These are phyloP conservation scores for Carex parvula DNA, from an alignment of 176 grass and related monocot genomes.

Conservation along the genomic window DNA sequence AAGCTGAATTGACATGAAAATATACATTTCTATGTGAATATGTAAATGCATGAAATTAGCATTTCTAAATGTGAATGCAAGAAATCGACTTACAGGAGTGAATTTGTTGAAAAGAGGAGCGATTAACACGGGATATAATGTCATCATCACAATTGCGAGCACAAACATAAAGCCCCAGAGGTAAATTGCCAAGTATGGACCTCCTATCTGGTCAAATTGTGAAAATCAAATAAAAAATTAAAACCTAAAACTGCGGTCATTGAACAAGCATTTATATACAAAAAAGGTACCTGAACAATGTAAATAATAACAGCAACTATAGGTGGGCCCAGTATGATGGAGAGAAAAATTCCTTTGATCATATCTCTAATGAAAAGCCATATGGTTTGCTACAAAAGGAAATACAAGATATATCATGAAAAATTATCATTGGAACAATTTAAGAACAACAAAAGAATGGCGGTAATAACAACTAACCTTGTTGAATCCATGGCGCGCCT, in stretches of 20 bases:
- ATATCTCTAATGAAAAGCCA: slow-evolving; percentile 90
- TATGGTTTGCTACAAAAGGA: slow-evolving; percentile 76
- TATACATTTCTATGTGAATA: slow-evolving; percentile 4
- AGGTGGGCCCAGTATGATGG: slow-evolving; percentile 72
- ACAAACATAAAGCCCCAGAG: slow-evolving; percentile 98
- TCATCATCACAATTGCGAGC: slow-evolving; percentile 86
- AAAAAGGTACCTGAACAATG: slow-evolving; percentile 78
- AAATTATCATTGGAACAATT: neutral
- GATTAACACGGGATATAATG: slow-evolving; percentile 83
- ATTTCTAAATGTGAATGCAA: neutral
- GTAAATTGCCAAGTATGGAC: slow-evolving; percentile 96
- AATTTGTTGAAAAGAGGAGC: slow-evolving; percentile 99
- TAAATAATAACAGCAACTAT: slow-evolving; percentile 86
- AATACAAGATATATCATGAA: slow-evolving; percentile 17
- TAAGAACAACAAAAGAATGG: neutral
- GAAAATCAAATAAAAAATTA: slow-evolving; percentile 22
- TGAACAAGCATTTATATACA: slow-evolving; percentile 9
- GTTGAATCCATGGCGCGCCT: slow-evolving; percentile 91
- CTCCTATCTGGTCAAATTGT: slow-evolving; percentile 81
- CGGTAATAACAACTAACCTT: slow-evolving; percentile 44
- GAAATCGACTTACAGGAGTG: slow-evolving; percentile 76
- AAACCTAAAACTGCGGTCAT: neutral
- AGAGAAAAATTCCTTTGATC: slow-evolving; percentile 84
- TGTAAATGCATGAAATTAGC: slow-evolving; percentile 17
- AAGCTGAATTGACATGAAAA: slow-evolving; percentile 63